These are phyloP conservation scores for Talaromyces sp. DNA, from an alignment of 2,329 filamentous ascomycete species.

Conservation along the genomic window DNA sequence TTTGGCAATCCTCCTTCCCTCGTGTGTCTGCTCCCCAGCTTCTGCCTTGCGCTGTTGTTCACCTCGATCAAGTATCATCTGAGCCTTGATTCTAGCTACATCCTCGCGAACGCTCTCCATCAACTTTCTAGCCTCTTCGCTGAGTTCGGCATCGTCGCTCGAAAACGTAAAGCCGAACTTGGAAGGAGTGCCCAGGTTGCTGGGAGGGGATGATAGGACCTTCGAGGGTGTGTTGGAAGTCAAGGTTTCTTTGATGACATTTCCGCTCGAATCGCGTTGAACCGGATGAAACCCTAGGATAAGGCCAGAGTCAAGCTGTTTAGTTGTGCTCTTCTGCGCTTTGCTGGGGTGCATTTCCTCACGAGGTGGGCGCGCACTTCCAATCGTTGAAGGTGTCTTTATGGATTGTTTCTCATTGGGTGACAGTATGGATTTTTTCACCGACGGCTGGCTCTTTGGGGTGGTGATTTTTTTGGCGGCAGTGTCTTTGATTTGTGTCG, in stretches of 20 bases:
- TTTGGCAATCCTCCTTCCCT: conserved; percentile 69
- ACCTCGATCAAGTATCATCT: conserved; percentile 62
- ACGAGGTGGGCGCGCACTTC: conserved; percentile 65
- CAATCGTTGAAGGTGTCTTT: conserved; percentile 50
- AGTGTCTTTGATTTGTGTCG: conserved; percentile 35
- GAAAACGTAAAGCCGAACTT: conserved; percentile 48
- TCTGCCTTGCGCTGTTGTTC: conserved; percentile 50
- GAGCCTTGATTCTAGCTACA: conserved; percentile 66
- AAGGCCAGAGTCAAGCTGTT: conserved; percentile 73
- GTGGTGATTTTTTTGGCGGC: conserved; percentile 23
- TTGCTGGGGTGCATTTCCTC: conserved; percentile 92
- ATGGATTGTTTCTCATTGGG: conserved; percentile 27
- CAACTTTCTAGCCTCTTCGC: conserved; percentile 53
- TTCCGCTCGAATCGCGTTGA: conserved; percentile 45
- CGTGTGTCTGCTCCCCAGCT: conserved; percentile 42
- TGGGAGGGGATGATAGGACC: conserved; percentile 31
- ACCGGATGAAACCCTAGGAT: conserved; percentile 80
- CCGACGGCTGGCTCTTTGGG: conserved; percentile 22
- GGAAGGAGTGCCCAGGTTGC: conserved; percentile 40
- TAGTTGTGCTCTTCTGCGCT: conserved; percentile 69
- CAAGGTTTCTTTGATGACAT: conserved; percentile 30
- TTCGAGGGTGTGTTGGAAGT: conserved; percentile 44
- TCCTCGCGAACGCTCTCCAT: conserved; percentile 69
- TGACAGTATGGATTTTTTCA: conserved; percentile 31
- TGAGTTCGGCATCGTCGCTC: conserved; percentile 44